Conservation (phyloP, 148 eudicot species). For the Heliosperma pusillum region DNA sequence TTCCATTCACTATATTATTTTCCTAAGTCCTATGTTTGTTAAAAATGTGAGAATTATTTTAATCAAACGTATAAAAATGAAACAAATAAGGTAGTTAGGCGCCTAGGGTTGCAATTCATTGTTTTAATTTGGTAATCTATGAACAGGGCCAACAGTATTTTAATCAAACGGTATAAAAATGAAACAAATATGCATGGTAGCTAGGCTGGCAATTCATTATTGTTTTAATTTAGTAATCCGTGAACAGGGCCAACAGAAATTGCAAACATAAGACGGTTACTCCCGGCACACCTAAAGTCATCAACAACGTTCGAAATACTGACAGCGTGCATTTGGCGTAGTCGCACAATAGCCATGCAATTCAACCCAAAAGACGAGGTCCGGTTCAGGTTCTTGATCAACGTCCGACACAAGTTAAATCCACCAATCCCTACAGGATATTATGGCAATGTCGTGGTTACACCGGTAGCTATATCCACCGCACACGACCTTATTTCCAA, state of each 20-base stretch:
- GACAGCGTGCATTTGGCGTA: neutral
- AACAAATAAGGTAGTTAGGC: no score
- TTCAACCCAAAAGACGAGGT: slow-evolving; percentile 1
- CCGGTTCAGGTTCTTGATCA: neutral
- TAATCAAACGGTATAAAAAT: no score
- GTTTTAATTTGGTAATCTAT: no score
- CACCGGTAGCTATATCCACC: neutral
- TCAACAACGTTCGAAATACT: slow-evolving; percentile 3
- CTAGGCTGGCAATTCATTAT: no score
- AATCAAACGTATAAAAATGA: no score
- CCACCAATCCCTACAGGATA: slow-evolving; percentile 7
- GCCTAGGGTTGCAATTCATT: no score
- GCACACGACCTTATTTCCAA: neutral
- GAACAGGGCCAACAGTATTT: no score
- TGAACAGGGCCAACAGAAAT: slow-evolving; percentile 18
- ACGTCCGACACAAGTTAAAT: neutral
- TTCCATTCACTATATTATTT: no score
- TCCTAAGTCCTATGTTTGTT: no score
- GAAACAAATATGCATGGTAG: no score
- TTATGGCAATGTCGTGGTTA: neutral
- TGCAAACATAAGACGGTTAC: neutral
- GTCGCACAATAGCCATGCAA: slow-evolving; percentile 10
- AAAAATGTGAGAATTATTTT: no score
- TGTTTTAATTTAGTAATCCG: neutral
- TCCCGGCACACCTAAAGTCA: neutral